Evolutionary conservation across 441 rosid species (phyloP).

Genomic region (Euphorbia celastroides): DNA sequence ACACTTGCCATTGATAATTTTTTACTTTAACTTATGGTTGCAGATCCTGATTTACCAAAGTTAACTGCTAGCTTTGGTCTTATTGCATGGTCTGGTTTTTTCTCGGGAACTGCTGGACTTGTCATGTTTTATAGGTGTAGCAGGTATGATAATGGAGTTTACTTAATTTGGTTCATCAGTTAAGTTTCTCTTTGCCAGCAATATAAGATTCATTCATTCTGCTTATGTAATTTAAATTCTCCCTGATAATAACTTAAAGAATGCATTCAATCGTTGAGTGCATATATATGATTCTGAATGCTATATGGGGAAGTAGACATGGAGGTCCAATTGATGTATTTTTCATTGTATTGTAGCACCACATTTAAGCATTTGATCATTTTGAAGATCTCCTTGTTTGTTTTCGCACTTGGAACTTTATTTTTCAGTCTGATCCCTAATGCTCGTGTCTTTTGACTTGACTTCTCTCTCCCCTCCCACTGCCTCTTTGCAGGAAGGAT

Average conservation of each 20-base stretch:
- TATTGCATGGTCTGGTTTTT: conserved; percentile 82
- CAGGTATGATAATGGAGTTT: conserved; percentile 44
- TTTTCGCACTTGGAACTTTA: not conserved
- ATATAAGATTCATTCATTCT: not conserved
- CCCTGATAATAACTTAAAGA: not conserved
- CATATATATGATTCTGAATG: not conserved
- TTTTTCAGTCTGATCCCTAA: not conserved
- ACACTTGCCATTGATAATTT: not conserved
- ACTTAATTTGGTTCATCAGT: not conserved
- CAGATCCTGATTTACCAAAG: conserved; percentile 79
- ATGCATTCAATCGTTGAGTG: not conserved
- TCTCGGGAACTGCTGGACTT: conserved; percentile 70
- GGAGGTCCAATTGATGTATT: not conserved
- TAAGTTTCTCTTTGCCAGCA: conserved; percentile 4
- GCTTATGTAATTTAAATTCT: not conserved
- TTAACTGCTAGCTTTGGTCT: conserved; percentile 69
- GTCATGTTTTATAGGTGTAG: conserved; percentile 82
- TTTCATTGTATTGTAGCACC: not conserved
- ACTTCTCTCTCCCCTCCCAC: not conserved
- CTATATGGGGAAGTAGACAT: not conserved
- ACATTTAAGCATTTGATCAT: not conserved
- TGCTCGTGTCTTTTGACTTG: not conserved
- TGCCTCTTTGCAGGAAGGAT: conserved; percentile 66
- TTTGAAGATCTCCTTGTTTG: too few species aligned
- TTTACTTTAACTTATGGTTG: conserved; percentile 17